Evolutionary conservation across 2,329 filamentous ascomycete genomes (phyloP), one percentile per base, ranked within the genome.

Genomic region (Venturia aucupariae): DNA sequence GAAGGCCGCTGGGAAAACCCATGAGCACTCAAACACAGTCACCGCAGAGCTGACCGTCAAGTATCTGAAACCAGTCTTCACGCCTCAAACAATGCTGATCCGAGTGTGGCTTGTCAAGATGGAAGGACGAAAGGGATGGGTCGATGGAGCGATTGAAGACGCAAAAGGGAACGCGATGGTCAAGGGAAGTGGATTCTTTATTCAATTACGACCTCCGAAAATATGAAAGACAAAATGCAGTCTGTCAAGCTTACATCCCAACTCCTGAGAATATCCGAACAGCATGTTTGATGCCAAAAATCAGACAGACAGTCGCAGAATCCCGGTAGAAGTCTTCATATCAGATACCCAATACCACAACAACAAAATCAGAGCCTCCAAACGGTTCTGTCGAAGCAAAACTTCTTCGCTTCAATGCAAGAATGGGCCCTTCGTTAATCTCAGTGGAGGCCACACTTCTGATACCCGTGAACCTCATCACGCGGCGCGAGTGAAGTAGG

Each of bases 11-110:
- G 59, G 59, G 11, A 44, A 42, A 42, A 13, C 15, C 39, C 24
- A 60, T 44, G 59, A 60, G 35, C 35, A 41, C 17, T 17, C 59
- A 13, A 41, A 27, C 15, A 27, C 27, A 17, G 59, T 62, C 32
- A 62, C 61, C 11, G 61, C 32, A 17, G 61, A 62, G 44, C 30
- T 62, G 22, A 62, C 61, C 11, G n/a, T 54, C 24, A 62, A 38
- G 7, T 62, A 62, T 54, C 24, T 38, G 11, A 46, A 42, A 24
- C 61, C 61, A 19, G 42, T 62, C 24, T 7, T 38, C n/a, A 62
- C 61, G 6, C 61, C 61, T 51, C 41, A 51, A 22, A 62, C 61
- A 7, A 42, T 62, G 24, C 42, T 39, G 19, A 19, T 46, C 4
- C 41, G 32, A 22, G 42, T 62, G 2, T 62, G 41, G 46, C 41